phyloP scores from a whole-genome alignment of 257 asterid species.

The Thymus quinquecostatus region DNA sequence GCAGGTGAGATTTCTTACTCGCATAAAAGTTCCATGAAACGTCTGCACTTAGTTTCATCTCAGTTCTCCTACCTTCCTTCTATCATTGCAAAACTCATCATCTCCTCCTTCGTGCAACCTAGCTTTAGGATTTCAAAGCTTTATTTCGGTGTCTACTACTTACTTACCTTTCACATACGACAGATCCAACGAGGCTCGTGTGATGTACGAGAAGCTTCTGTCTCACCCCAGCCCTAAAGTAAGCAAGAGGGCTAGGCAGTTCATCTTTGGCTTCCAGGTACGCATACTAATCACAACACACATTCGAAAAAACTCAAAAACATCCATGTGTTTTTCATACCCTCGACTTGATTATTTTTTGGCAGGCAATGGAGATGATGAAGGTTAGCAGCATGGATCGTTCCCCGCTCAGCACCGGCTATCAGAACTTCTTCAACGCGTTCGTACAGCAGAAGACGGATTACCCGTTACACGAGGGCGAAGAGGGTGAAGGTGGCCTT shows the following conservation, averaged over 20 bases:
- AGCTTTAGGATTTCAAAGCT: neutral
- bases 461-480: slow-evolving; percentile 46
- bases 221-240: slow-evolving; percentile 78
- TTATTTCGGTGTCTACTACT: slow-evolving; percentile 3
- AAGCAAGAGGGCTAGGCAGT: slow-evolving; percentile 79
- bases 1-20: slow-evolving; percentile 45
- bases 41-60: neutral
- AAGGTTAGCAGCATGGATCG: slow-evolving; percentile 50
- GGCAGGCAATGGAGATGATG: slow-evolving; percentile 96
- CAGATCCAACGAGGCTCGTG: slow-evolving; percentile 80
- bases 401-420: slow-evolving; percentile 47
- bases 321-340: no score
- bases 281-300: neutral
- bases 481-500: slow-evolving; percentile 53
- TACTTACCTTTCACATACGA: slow-evolving; percentile 14
- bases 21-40: neutral
- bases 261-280: slow-evolving; percentile 81
- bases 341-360: neutral
- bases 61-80: neutral
- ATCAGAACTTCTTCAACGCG: slow-evolving; percentile 79
- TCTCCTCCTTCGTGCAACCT: neutral
- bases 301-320: neutral
- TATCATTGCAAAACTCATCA: neutral
- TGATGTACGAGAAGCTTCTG: slow-evolving; percentile 87
- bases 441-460: slow-evolving; percentile 57